Base-by-base conservation (phyloP, 2,329 filamentous ascomycete genomes). In the Xylaria sp. region DNA sequence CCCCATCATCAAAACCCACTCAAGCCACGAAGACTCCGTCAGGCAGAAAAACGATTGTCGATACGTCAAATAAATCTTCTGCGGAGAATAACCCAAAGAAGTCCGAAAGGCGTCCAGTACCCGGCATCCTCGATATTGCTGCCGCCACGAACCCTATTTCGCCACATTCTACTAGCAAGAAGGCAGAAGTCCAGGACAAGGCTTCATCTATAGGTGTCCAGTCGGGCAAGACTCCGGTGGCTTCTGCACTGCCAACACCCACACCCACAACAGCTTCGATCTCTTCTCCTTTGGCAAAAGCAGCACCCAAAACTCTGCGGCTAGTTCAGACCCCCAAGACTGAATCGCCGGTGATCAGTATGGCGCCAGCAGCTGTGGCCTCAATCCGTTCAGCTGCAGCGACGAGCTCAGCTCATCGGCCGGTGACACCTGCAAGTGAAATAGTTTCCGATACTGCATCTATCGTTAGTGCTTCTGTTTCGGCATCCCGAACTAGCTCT, bases 371-470 rank as follows among this genome's bases (percentile, higher is more conserved):
- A 9, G 75, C 76, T 36, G 76, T 76, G 9, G 72, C 75, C 56
- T 74, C 77, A 33, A 74, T 79, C 59, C 73, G 77, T 61, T 73
- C 79, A 65, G 72, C 76, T 69, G 67, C 76, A 51, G 65, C 76
- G 23, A 68, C 73, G 7, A 71, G 73, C 75, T 81, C 59, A 69
- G 68, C 78, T 40, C 81, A 90, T 65, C 83, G 87, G 6, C 91
- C 92, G n/a, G 89, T 89, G 33, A 94, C 92, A 0, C 92, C 92
- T 0, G 87, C 83, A 1, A 94, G 91, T 75, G 92, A 94, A 75
- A 83, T 89, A 65, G 84, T 93, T 42, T 93, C 91, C n/a, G 92
- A 95, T 76, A 93, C 87, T 63, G 89, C 92, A 11, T 94, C 91
- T 0, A 83, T 94, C 26, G 85, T 93, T 4, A 94, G 92, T 17